Evolutionary conservation across 2,329 filamentous ascomycete species (phyloP), one percentile per base, ranked within the genome.

Genomic region (Diaporthe longicolla): DNA sequence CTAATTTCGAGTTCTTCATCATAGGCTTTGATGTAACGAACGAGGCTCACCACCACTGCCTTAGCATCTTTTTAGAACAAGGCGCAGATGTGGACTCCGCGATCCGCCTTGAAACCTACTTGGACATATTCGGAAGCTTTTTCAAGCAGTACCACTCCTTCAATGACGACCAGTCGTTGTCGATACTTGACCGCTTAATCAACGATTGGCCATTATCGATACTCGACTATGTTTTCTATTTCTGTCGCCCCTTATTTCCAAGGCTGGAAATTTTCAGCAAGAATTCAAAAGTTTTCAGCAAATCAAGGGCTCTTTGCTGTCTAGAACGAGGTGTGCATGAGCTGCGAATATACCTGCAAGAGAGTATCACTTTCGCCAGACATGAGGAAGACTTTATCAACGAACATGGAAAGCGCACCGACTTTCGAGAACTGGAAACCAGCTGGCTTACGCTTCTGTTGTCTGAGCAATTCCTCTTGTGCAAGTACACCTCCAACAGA

Each of bases 401-500:
- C 19, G n/a, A 15, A 3, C n/a, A 29, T 5, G 57, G 15, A 26
- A 24, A 13, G 4, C 1, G 29, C 24, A 21, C 43, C 4, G 21
- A 15, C 11, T 19, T 13, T 5, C 6, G 2, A 1, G 24, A 45
- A 9, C 4, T 10, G 21, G 15, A 48, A 17, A 48, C 15, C 1
- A 9, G 3, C 15, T 17, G 11, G 19, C 59, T 65, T 10, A 26
- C 32, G 21, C 1, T 50, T n/a, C 26, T 65, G 1, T 35, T 65
- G 3, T 17, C 19, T 2, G 59, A 65, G 43, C 59, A 65, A 8
- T 24, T 65, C 4, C 17, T 48, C 0, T 15, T 65, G 19, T 7
- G 5, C 6, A 1, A 0, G 2, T 1, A 8, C 24, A 7, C 1
- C 1, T 9, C 17, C 3, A 4, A n/a, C 4, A 1, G 10, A 13